Base-by-base conservation (phyloP, 805 yeast genomes). In the Candida khao-thaluensis region DNA sequence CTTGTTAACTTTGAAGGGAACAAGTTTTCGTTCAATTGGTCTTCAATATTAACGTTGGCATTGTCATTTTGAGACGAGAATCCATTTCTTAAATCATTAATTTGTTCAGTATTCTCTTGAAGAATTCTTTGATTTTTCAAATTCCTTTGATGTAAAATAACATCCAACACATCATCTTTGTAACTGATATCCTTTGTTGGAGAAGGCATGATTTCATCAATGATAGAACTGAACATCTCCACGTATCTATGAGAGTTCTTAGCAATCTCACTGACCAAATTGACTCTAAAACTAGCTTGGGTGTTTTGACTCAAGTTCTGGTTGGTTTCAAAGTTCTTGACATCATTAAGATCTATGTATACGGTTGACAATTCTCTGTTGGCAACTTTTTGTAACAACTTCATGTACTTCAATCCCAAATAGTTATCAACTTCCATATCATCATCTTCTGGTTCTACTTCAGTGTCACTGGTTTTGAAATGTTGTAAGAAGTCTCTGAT, bases 161-260 rank as follows among this genome's bases (percentile, higher is more conserved):
- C 95, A 56, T 93, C 99, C 47, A 93, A 67, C 9, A 93, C 98
- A 50, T 87, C 95, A 59, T 88, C 96, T 49, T 81, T 79, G 57
- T 84, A 86, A 31, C 81, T 68, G 37, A 91, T 71, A 44, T 85
- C 90, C 35, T 74, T 78, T 2, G 93, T 82, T n/a, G 98, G 91
- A 45, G 72, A 74, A 0, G 99, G 99, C 77, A 91, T 76, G 42
- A 87, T 60, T 35, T 78, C 81, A 62, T 93, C 99, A 30, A 87
- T 77, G 11, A 81, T 81, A 35, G 70, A 66, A 36, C 87, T 73
- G 56, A 95, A 84, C 18, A 93, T 56, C 52, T 91, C 97, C 17
- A 79, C 62, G 55, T 82, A 91, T 51, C 86, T 86, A 51, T 79
- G 70, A 0, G 98, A 79, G 59, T 93, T 93, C 38, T 77, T 79